A percentile compares a stretch with the other conserved stretches of the same genome.
Evolutionary conservation across 2,329 filamentous ascomycete genomes (phyloP).

Genomic region (Ceratocystiopsis minuta): DNA sequence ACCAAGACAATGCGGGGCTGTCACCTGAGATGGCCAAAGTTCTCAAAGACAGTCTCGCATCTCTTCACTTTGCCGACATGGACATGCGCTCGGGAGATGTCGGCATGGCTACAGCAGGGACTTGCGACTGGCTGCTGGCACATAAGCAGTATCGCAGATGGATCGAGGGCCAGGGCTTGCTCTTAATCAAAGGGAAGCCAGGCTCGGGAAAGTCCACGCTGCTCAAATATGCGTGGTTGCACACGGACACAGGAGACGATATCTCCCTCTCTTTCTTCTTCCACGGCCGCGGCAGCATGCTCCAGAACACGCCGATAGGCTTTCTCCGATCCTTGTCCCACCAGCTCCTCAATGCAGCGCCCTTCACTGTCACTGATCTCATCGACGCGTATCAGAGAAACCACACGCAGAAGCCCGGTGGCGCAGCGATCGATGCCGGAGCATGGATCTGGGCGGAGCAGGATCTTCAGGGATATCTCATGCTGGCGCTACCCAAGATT

Average conservation of each 20-base stretch:
- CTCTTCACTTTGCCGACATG: background rate
- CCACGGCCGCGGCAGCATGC: slow-evolving; percentile 14
- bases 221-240: slow-evolving; percentile 15
- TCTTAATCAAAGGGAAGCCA: slow-evolving; percentile 24
- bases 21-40: too few relatives aligned
- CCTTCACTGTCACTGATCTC: slow-evolving; percentile 8
- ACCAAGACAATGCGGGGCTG: too few relatives aligned
- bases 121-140: background rate
- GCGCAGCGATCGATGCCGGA: too few relatives aligned
- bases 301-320: slow-evolving; percentile 17
- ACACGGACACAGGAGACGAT: background rate
- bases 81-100: background rate
- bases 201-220: slow-evolving; percentile 11
- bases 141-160: slow-evolving; percentile 9
- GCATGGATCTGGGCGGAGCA: background rate
- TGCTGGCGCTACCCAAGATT: background rate
- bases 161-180: slow-evolving; percentile 9
- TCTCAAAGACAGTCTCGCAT: too few relatives aligned
- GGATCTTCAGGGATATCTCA: background rate
- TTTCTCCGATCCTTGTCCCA: slow-evolving; percentile 18
- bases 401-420: too few relatives aligned
- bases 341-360: slow-evolving; percentile 14
- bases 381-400: background rate
- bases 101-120: background rate
- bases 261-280: slow-evolving; percentile 19